Evolutionary conservation across 2,329 filamentous ascomycete genomes (phyloP), one percentile per base, ranked within the genome.

Genomic region (Cercospora sesami): DNA sequence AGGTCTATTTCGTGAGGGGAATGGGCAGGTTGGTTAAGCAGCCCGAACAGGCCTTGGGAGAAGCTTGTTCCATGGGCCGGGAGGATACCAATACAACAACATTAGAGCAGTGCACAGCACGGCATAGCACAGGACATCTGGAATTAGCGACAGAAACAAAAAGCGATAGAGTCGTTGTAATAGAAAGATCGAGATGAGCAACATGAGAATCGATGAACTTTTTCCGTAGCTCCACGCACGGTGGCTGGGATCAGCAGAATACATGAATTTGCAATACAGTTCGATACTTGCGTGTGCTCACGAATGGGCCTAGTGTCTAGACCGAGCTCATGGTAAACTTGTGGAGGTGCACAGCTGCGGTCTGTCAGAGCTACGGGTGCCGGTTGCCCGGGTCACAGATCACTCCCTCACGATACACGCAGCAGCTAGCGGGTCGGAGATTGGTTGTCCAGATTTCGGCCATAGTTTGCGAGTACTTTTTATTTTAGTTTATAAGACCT

Each of bases 21-120:
- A 28, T 12, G 30, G 48, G 23, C 48, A 55, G 48, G 9, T 30
- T 55, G 48, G 26, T 30, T 55, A 55, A 23, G 48, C 23, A 26
- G 48, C 48, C 21, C 5, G 14, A 26, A 23, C 10, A 23, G 48
- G 48, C 48, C 4, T 53, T 23, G 48, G 23, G 21, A 16, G 21
- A 23, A 53, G 6, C 6, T n/a, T n/a, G 33, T 58, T 33, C 18
- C 5, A 18, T 31, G 26, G 9, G 16, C 39, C n/a, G n/a, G 21
- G 16, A 26, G 26, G n/a, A 16, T 10, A 63, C 55, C 63, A 65
- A 63, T 59, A 60, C 59, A 59, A 39, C 59, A 68, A 30, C 59
- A 68, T 60, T 42, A 63, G 57, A 48, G 62, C 66, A 61, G 31
- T 65, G 63, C 36, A 31, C 61, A 57, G 31, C 51, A 39, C 53